Conservation (phyloP, 257 asterid species). For the Verbena officinalis region DNA sequence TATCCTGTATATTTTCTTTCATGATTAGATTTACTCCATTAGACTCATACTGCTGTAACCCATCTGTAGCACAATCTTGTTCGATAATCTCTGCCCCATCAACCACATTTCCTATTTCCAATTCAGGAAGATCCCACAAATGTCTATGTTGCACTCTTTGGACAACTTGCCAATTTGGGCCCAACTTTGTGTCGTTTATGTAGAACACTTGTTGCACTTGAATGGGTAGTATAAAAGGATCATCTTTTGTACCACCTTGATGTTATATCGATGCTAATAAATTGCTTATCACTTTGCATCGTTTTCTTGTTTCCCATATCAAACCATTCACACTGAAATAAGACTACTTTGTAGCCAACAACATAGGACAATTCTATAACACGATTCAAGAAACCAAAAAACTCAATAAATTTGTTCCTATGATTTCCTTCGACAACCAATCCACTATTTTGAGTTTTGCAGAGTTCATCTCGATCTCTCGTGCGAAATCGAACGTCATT, state of each 20-base stretch:
- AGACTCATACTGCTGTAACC: background rate
- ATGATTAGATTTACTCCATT: background rate
- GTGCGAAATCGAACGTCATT: slow-evolving; percentile 9
- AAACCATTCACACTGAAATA: slow-evolving; percentile 14
- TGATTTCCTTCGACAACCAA: slow-evolving; percentile 4
- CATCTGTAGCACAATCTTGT: background rate
- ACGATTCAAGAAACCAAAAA: background rate
- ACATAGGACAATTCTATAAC: background rate
- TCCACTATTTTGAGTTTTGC: slow-evolving; percentile 7
- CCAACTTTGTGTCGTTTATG: slow-evolving; percentile 8
- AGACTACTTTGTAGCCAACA: background rate
- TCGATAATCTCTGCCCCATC: background rate
- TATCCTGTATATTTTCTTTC: too few relatives aligned
- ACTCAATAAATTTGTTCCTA: background rate
- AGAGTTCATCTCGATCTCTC: background rate
- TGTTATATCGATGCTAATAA: slow-evolving; percentile 6
- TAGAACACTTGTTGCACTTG: slow-evolving; percentile 19
- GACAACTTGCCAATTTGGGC: slow-evolving; percentile 11
- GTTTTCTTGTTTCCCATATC: background rate
- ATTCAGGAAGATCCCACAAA: slow-evolving; percentile 15
- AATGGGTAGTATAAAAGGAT: slow-evolving; percentile 11
- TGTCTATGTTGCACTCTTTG: slow-evolving; percentile 18
- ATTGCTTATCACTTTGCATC: background rate
- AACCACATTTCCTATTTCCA: background rate
- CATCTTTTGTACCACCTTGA: slow-evolving; percentile 17